Evolutionary conservation across 2,329 filamentous ascomycete species (phyloP), one percentile per base, ranked within the genome.

Genomic region (Fusarium udum): DNA sequence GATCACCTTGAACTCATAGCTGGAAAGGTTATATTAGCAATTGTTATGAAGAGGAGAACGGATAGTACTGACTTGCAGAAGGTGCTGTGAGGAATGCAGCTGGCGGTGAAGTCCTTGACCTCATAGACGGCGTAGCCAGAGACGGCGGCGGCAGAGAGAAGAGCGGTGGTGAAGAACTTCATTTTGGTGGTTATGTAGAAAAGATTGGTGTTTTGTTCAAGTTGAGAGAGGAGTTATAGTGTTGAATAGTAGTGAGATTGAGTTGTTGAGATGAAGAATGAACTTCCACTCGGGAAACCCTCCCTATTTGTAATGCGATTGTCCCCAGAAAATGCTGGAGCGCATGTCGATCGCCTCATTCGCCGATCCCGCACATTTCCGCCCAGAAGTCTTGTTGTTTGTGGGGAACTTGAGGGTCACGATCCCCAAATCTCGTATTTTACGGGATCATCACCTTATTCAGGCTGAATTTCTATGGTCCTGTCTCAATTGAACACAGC

Each of bases 1-100:
- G 28, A 74, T 57, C 22, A 74, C 71, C 14, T 71, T 37, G 36
- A 74, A 74, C 14, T 53, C 22, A 32, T 74, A 74, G n/a, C 72
- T 73, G 15, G 3, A 22, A 11, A 26, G 0, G 13, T 3, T 3
- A 26, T 7, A 28, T 68, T 40, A 68, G 63, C 12, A 6, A 3
- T 14, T 9, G 7, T 20, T 6, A 12, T 10, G 7, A 4, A 6
- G 1, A 3, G 20, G 9, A 12, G 15, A 31, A 14, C 8, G 48
- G 6, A 12, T 26, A 7, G 8, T 7, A 63, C 71, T 37, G 22
- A 74, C 72, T 24, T 15, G 72, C 72, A 74, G 26, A 49, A 32
- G n/a, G 64, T 28, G 65, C 64, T 68, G 37, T 68, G 65, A 26
- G 65, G 56, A 12, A 63, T 26, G 42, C 72, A 74, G 61, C 48